Evolutionary conservation across 257 asterid species (phyloP).

Genomic region (Petrea volubilis): DNA sequence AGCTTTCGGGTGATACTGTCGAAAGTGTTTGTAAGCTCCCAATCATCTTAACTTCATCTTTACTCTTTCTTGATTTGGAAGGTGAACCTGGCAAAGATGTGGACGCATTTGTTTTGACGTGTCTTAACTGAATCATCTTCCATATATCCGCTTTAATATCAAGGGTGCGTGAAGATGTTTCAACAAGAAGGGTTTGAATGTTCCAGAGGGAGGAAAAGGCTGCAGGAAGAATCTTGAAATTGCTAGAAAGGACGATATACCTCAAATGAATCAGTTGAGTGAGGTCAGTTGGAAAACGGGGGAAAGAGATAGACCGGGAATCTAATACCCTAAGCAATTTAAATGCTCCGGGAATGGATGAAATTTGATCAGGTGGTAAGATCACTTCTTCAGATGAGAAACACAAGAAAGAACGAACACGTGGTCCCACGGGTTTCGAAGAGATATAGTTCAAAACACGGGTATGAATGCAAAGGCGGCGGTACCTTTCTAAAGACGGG

Average conservation of each 20-base stretch:
- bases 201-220: slow-evolving; percentile 53
- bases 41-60: slow-evolving; percentile 26
- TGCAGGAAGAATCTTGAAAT: slow-evolving; percentile 38
- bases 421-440: slow-evolving; percentile 43
- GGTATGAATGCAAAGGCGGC: slow-evolving; percentile 58
- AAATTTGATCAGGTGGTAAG: slow-evolving; percentile 35
- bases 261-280: slow-evolving; percentile 53
- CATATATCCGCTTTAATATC: slow-evolving; percentile 50
- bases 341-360: slow-evolving; percentile 47
- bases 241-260: slow-evolving; percentile 43
- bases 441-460: slow-evolving; percentile 36
- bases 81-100: slow-evolving; percentile 36
- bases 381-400: slow-evolving; percentile 35
- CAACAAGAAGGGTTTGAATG: slow-evolving; percentile 47
- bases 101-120: slow-evolving; percentile 47
- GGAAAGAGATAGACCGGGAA: slow-evolving; percentile 37
- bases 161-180: slow-evolving; percentile 44
- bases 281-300: slow-evolving; percentile 42
- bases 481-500: slow-evolving; percentile 35
- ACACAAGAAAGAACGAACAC: slow-evolving; percentile 59
- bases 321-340: slow-evolving; percentile 61
- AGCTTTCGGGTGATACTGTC: slow-evolving; percentile 59
- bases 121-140: slow-evolving; percentile 62
- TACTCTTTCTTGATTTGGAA: slow-evolving; percentile 36
- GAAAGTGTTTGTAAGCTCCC: slow-evolving; percentile 59